These are phyloP conservation scores for Pseudonitzschia multiseries DNA, from an alignment of 108 stramenopile genomes.

Conservation along the genomic window DNA sequence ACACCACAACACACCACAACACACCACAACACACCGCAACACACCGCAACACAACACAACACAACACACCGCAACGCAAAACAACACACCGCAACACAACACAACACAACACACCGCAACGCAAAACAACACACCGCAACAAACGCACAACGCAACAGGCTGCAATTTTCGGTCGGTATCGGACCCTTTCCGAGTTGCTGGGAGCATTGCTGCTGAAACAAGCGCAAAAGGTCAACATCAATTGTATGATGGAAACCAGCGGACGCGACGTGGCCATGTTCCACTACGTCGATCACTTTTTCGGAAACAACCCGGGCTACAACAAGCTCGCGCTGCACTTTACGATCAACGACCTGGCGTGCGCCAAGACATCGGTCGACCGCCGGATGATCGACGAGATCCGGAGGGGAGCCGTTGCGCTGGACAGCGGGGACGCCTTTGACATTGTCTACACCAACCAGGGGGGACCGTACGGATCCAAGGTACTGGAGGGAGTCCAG, in stretches of 20 bases:
- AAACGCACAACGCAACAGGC: too few relatives aligned
- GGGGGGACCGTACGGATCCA: conserved; percentile 86
- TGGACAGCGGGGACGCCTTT: conserved; percentile 43
- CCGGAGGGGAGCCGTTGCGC: conserved; percentile 45
- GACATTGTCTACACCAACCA: conserved; percentile 75
- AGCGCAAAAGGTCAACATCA: conserved; percentile 58
- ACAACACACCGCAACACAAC: too few relatives aligned
- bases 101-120: too few relatives aligned
- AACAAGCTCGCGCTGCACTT: conserved; percentile 83
- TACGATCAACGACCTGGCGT: conserved; percentile 71
- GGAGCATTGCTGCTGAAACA: conserved; percentile 64
- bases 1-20: too few relatives aligned
- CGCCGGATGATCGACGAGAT: conserved; percentile 82
- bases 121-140: too few relatives aligned
- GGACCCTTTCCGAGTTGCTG: conserved; percentile 78
- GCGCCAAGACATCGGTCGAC: conserved; percentile 76
- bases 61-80: too few relatives aligned
- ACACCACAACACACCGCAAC: too few relatives aligned
- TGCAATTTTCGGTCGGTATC: conserved; percentile 82
- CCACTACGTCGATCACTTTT: conserved; percentile 81
- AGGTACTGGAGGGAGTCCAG: conserved; percentile 73
- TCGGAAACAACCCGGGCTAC: conserved; percentile 49
- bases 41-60: too few relatives aligned
- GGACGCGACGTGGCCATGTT: conserved; percentile 89
- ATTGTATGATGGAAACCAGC: conserved; percentile 82